Evolutionary conservation across 2,329 filamentous ascomycete species (phyloP), one percentile per base, ranked within the genome.

Genomic region (Trichoderma sp.): DNA sequence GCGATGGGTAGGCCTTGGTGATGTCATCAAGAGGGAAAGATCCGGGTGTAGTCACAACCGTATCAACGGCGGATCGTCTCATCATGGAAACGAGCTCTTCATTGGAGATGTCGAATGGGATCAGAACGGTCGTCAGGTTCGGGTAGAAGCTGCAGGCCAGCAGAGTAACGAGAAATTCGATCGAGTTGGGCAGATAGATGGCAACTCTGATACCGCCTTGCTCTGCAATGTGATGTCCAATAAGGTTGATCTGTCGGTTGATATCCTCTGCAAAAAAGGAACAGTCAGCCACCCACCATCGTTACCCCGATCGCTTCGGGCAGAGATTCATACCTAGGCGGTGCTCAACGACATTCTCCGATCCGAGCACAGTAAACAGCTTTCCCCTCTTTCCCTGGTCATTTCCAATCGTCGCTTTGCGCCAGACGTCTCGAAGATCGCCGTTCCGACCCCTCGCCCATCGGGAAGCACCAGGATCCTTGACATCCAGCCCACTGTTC

Each of bases 341-440:
- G 78, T 96, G 91, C 75, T 97, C 92, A 30, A 91, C 79, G 3
- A 94, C 84, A 71, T 90, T 88, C 75, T 93, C 87, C 69, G 86
- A 90, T 69, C 94, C 96, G 67, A 93, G 83, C 30, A 97, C 90
- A 1, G 93, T 97, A 78, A 93, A 83, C 70, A 97, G 86, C 74
- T 89, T 89, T 70, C 91, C 92, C 72, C 88, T 89, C 51, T 86
- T 86, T 37, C 89, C 90, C 56, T 90, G 87, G 43, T 89, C 87
- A 68, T 89, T 86, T 39, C 78, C 93, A 67, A 84, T 84, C 11
- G 90, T 84, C 52, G 89, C 91, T 75, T 87, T 87, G 71, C 90
- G 88, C 96, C 96, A 99, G 68, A 99, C 85, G 79, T 99, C 95
- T 66, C 95, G 87, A 72, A 99, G 83, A 75, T 99, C 95, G 55